Percentiles rank a stretch among this genome's conserved stretches.
These are phyloP conservation scores for Suillus subluteus DNA, from an alignment of 768 basidiomycete species.

Conservation along the genomic window DNA sequence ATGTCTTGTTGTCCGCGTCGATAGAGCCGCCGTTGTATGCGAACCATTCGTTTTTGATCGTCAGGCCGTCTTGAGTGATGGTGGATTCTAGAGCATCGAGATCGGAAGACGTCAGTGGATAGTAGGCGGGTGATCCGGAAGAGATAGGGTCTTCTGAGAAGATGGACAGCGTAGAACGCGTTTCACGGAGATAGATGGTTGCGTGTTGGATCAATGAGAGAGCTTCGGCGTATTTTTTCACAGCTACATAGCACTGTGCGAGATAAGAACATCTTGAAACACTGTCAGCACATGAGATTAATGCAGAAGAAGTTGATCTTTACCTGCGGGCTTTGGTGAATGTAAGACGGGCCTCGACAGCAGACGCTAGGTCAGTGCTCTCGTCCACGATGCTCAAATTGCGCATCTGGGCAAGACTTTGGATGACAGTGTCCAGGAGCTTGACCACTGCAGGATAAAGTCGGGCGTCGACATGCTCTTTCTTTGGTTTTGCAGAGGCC, in stretches of 20 bases:
- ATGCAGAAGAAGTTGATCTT: slow-evolving; percentile 1
- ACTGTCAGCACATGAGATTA: slow-evolving; percentile 9
- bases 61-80: slow-evolving; percentile 49
- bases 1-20: slow-evolving; percentile 46
- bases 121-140: slow-evolving; percentile 49
- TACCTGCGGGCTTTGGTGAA: slow-evolving; percentile 79
- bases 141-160: slow-evolving; percentile 51
- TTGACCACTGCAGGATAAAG: slow-evolving; percentile 90
- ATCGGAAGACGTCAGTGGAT: slow-evolving; percentile 48
- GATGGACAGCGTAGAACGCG: slow-evolving; percentile 54
- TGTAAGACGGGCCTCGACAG: slow-evolving; percentile 74
- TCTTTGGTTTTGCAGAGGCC: slow-evolving; percentile 34
- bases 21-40: slow-evolving; percentile 70
- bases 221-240: slow-evolving; percentile 74
- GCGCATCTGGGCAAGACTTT: slow-evolving; percentile 84
- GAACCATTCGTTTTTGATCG: slow-evolving; percentile 79
- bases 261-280: slow-evolving; percentile 69
- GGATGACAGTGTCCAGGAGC: slow-evolving; percentile 81
- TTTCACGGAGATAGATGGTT: slow-evolving; percentile 74
- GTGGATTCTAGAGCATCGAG: slow-evolving; percentile 57
- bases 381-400: slow-evolving; percentile 86
- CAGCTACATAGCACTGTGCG: slow-evolving; percentile 69
- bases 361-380: slow-evolving; percentile 78
- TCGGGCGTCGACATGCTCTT: slow-evolving; percentile 65
- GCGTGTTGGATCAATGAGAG: slow-evolving; percentile 73